Evolutionary conservation across 2,329 filamentous ascomycete genomes (phyloP), one percentile per base, ranked within the genome.

Genomic region (Clathrospora elynae): DNA sequence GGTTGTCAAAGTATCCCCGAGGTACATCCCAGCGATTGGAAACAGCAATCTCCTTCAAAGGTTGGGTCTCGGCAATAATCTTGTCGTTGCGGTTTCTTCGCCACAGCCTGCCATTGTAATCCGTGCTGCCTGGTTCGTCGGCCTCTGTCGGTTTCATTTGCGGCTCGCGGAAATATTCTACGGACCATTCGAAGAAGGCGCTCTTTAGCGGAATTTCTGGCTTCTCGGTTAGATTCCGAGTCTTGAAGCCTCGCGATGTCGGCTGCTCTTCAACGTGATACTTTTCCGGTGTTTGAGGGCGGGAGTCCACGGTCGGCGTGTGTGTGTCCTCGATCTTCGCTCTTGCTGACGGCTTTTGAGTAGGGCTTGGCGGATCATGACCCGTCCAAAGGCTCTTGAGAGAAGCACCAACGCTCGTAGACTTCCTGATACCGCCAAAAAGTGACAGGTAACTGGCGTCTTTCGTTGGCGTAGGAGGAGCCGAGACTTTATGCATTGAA

Each of bases 111-210:
- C 93, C 87, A 59, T 99, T 99, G 72, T 97, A 99, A 68, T 97
- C 91, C 11, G 88, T 88, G 62, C 90, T 96, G 22, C 93, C 93
- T 10, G 93, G 93, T 65, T 99, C 93, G 59, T 99, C 93, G 16
- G 91, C 88, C 67, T 99, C 93, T 44, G 88, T 91, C 3, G 90
- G 86, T 66, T 93, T 95, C 93, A 99, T 97, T 71, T 99, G 93
- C 20, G 93, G 93, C 69, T 97, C 91, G 19, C 91, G 88, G 78
- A 97, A 99, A 68, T 99, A 97, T 70, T 84, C 92, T 30, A 93
- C 90, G 3, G 91, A 96, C 91, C 92, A 99, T 52, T 96, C 89
- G 51, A 96, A 78, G 70, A 97, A 95, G 6, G 80, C 85, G 66
- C 90, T 96, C 46, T 81, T 80, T 12, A 99, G 70, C 1, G 93